Percentiles rank a stretch among this genome's conserved stretches.
phyloP scores from a whole-genome alignment of 768 basidiomycete genomes.

The Trametes cingulata region DNA sequence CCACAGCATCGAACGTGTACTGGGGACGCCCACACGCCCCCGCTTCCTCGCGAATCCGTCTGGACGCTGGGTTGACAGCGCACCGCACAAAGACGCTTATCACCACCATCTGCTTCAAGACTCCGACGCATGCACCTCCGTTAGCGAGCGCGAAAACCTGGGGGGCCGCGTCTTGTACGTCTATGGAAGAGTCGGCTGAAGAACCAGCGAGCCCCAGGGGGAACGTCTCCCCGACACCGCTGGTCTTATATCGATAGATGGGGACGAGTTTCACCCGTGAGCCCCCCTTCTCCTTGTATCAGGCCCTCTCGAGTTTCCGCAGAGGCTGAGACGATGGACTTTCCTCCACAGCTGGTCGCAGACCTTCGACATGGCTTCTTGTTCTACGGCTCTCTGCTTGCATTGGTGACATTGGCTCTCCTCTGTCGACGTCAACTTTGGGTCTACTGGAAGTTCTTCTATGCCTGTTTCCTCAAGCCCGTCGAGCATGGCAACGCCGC shows the following conservation, averaged over 20 bases:
- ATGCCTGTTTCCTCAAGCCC: slow-evolving; percentile 23
- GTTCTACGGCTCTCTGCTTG: slow-evolving; percentile 1
- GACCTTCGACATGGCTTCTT: neutral
- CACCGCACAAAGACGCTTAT: slow-evolving; percentile 1
- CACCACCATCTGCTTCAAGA: slow-evolving; percentile 1
- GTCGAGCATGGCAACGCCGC: slow-evolving; percentile 9
- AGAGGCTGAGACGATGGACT: neutral
- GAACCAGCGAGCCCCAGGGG: slow-evolving; percentile 1
- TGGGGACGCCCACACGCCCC: neutral
- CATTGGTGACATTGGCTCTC: neutral
- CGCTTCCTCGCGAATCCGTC: neutral
- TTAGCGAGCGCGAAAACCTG: neutral
- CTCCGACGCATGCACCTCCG: slow-evolving; percentile 19
- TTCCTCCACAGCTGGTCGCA: neutral
- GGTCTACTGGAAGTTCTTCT: slow-evolving; percentile 19
- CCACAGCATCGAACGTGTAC: slow-evolving; percentile 12
- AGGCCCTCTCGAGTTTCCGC: neutral
- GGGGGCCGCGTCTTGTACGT: slow-evolving; percentile 1
- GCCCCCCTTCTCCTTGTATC: neutral
- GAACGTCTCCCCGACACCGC: neutral
- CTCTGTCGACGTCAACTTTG: neutral
- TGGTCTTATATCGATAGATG: slow-evolving; percentile 14
- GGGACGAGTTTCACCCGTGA: neutral
- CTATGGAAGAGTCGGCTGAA: slow-evolving; percentile 11
- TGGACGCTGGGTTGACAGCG: neutral